Conservation (phyloP, 768 basidiomycete species). For the Cyathus striatus region DNA sequence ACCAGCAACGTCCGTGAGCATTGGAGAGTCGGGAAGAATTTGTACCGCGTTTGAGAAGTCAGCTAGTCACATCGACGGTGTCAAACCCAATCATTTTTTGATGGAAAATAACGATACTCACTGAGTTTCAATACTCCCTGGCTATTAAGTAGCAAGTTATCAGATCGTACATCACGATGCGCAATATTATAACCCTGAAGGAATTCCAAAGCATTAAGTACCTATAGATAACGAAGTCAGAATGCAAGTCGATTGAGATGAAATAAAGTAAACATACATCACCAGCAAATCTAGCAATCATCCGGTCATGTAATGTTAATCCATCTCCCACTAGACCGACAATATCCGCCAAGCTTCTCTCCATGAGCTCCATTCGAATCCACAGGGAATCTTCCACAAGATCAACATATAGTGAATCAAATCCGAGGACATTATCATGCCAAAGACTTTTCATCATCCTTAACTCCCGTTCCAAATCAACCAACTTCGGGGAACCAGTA, state of each 20-base stretch:
- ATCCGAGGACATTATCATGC: conserved; percentile 58
- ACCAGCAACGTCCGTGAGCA: conserved; percentile 55
- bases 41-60: conserved; percentile 78
- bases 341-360: conserved; percentile 80
- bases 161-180: conserved; percentile 81
- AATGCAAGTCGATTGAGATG: conserved; percentile 5
- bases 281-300: conserved; percentile 68
- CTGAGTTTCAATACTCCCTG: conserved; percentile 72
- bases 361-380: conserved; percentile 91
- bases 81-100: not conserved
- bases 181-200: conserved; percentile 64
- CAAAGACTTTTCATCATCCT: conserved; percentile 48
- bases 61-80: conserved; percentile 39
- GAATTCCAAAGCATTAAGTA: conserved; percentile 60
- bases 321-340: conserved; percentile 60
- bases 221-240: conserved; percentile 31
- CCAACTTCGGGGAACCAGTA: conserved; percentile 55
- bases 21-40: conserved; percentile 46
- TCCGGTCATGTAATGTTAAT: conserved; percentile 58
- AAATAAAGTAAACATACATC: conserved; percentile 51
- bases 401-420: conserved; percentile 71
- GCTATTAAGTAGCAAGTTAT: conserved; percentile 71
- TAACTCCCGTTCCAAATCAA: conserved; percentile 59
- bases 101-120: conserved; percentile 27
- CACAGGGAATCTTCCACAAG: conserved; percentile 64